These are phyloP conservation scores for Quercus bicolor DNA, from an alignment of 306 rosid genomes.

Conservation along the genomic window DNA sequence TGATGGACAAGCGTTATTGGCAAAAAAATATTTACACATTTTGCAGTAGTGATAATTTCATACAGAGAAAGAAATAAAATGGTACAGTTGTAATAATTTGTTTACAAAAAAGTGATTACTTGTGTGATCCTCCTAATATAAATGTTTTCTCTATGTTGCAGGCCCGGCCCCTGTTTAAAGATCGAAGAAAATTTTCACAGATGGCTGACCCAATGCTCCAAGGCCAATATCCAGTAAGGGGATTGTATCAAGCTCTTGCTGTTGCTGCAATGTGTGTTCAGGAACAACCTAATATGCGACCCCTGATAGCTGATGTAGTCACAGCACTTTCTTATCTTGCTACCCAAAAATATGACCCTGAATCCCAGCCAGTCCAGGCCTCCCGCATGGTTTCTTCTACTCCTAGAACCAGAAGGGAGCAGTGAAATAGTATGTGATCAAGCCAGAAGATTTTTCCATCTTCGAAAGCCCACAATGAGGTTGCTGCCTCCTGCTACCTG, in stretches of 20 bases:
- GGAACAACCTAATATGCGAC: conserved; percentile 59
- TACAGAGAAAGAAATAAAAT: not conserved
- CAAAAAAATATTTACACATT: not conserved
- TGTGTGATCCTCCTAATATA: not conserved
- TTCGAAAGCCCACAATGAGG: not conserved
- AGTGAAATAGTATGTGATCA: conserved; percentile 6
- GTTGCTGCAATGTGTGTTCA: conserved; percentile 67
- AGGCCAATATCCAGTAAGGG: conserved; percentile 58
- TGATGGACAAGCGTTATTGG: not conserved
- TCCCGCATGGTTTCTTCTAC: conserved; percentile 24
- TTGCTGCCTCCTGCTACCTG: not conserved
- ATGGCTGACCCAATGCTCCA: conserved; percentile 54
- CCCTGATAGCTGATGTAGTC: conserved; percentile 54
- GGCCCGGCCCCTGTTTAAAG: conserved; percentile 58
- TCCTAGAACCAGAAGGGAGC: conserved; percentile 45
- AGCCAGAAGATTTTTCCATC: conserved; percentile 12
- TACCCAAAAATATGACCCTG: conserved; percentile 41
- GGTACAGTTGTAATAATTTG: not conserved
- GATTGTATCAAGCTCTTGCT: conserved; percentile 58
- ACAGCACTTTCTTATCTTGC: conserved; percentile 57
- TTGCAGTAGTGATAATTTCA: not conserved
- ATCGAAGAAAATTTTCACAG: conserved; percentile 45
- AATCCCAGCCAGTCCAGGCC: conserved; percentile 29
- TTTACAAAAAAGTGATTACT: not conserved
- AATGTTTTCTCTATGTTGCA: conserved; percentile 23